Base-by-base conservation (phyloP, 768 basidiomycete species). In the Lactifluus rugatus region DNA sequence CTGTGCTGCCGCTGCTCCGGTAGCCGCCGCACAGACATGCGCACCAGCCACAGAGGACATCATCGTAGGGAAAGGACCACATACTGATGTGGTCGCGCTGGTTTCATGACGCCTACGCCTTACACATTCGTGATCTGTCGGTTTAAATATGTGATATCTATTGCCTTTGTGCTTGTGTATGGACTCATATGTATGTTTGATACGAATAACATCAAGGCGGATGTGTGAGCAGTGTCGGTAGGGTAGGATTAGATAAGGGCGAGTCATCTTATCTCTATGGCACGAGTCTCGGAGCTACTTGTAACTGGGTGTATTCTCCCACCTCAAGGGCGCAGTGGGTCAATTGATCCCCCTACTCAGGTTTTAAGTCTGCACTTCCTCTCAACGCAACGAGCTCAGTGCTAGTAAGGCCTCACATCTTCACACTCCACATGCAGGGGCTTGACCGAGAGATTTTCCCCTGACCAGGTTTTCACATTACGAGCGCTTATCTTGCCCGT, bases 1-100 rank as follows among this genome's bases (percentile, higher is more conserved):
- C 57, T 76, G 11, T 76, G 74, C 66, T 75, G 75, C 65, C 69
- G 69, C 57, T 75, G 72, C 66, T 72, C 54, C 60, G 44, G 66
- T 19, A 37, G 31, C n/a, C 53, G 70, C 26, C 65, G 64, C 25
- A 0, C 57, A 3, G 26, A 36, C 7, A 57, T 34, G 58, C 52
- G 58, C 19, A 52, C 56, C 9, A 36, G 56, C 26, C 14, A 50
- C 44, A 57, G 56, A 46, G 23, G 53, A n/a, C n/a, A 11, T 19
- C 36, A 1, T 14, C 44, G 45, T 32, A 44, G 51, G 7, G 13
- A 17, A 36, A 9, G 32, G 39, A 7, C 23, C 41, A 8, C 26
- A 8, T 28, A 49, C 37, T 58, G 32, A 58, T 36, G 46, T 44
- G 46, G 39, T 17, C 5, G 31, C 28, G 16, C 11, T 39, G 26